Evolutionary conservation across 192 early-diverging fungal genomes (phyloP), one percentile per base, ranked within the genome.

Genomic region (Linnemannia schmuckeri): DNA sequence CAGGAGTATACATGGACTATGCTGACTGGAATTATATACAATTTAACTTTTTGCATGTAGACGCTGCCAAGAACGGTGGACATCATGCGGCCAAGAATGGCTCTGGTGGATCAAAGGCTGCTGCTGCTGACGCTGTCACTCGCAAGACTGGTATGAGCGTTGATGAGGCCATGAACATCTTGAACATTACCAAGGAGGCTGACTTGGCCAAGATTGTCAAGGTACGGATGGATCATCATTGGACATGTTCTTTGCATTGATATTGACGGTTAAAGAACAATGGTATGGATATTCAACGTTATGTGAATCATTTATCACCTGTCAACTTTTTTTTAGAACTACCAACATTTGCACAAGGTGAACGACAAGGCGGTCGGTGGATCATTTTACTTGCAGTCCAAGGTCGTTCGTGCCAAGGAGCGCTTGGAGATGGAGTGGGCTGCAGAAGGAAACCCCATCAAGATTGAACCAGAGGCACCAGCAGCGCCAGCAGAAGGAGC

Each of bases 331-430:
- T 70, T 44, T 4, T 83, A 96, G 94, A 94, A 94, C 81, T 99
- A 96, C 83, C 95, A 97, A 33, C 94, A 96, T 84, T 83, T 98
- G 81, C 98, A 96, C 89, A 94, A 94, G 37, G 93, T 89, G 35
- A 99, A 99, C 85, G 97, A 98, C 81, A 92, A 95, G 42, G 89
- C 93, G 41, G 90, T 91, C 46, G 97, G 97, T 54, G 98, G 98
- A 12, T 97, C 97, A 7, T 95, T 98, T 63, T 99, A 99, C 83
- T 77, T 99, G 40, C 97, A 98, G 76, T 97, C 96, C 47, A 99
- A 99, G 87, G 93, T 99, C 10, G 93, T 96, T 17, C 89, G 97
- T 70, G 98, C 98, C 35, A 96, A 96, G 75, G 98, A 99, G 88
- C 95, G 98, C 82, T 89, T 99, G 78, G 97, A 99, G 71, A 90